Evolutionary conservation across 2,329 filamentous ascomycete species (phyloP).

Genomic region (Cordyceps tenuipes): DNA sequence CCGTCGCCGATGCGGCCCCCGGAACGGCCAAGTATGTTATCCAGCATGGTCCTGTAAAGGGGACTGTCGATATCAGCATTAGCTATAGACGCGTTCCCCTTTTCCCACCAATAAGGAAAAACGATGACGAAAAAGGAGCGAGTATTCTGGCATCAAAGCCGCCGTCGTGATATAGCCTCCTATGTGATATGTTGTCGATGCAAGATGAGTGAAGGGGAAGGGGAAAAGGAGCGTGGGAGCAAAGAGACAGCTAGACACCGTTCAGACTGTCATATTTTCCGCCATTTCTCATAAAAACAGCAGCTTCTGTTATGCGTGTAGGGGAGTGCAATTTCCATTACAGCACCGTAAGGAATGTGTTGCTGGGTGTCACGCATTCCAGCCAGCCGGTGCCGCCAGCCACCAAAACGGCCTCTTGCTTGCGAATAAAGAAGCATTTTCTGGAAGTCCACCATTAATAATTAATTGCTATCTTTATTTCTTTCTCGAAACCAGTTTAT

Average conservation of each 20-base stretch:
- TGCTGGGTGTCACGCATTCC: slow-evolving; percentile 31
- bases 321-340: slow-evolving; percentile 19
- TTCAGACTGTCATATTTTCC: neutral
- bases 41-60: neutral
- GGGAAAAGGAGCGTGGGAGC: neutral
- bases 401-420: neutral
- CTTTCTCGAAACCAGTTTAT: neutral
- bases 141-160: neutral
- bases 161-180: neutral
- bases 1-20: neutral
- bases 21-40: neutral
- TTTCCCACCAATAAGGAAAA: neutral
- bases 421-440: neutral
- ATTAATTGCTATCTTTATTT: neutral
- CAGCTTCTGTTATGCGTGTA: neutral
- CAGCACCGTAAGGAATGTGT: slow-evolving; percentile 31
- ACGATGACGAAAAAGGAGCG: neutral
- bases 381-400: slow-evolving; percentile 13
- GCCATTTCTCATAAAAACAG: slow-evolving; percentile 7
- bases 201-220: no score
- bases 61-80: neutral
- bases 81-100: neutral
- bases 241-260: neutral
- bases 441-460: neutral
- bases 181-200: neutral